phyloP scores from a whole-genome alignment of 805 yeast species.

The Isabelozyma pseudorhagii region DNA sequence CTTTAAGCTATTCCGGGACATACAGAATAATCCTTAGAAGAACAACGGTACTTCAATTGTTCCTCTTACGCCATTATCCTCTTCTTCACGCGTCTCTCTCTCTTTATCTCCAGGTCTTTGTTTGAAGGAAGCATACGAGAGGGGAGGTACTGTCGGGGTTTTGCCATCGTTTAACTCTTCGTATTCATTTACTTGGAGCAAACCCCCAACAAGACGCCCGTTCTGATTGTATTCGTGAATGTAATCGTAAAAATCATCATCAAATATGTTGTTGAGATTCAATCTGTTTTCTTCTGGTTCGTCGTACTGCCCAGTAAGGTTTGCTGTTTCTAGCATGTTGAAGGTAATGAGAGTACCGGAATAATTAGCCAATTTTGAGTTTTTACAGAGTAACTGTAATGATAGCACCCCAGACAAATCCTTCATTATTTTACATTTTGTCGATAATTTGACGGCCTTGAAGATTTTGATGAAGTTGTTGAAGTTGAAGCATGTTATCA shows the following conservation, averaged over 20 bases:
- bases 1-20: neutral
- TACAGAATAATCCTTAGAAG: conserved; percentile 13
- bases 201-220: neutral
- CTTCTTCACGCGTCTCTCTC: neutral
- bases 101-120: neutral
- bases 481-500: conserved; percentile 31
- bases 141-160: neutral
- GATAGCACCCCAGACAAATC: conserved; percentile 35
- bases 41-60: conserved; percentile 46
- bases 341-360: conserved; percentile 38
- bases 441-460: conserved; percentile 34
- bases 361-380: conserved; percentile 20
- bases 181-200: neutral
- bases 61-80: conserved; percentile 27
- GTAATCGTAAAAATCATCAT: conserved; percentile 23
- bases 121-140: conserved; percentile 5
- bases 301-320: conserved; percentile 9
- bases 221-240: conserved; percentile 11
- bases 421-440: conserved; percentile 37
- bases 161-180: neutral
- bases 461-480: conserved; percentile 28
- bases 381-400: conserved; percentile 37
- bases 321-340: conserved; percentile 33
- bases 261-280: conserved; percentile 20
- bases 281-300: conserved; percentile 4